Evolutionary conservation across 257 asterid genomes (phyloP), one percentile per base, ranked within the genome.

Genomic region (Thymus mandschuricus): DNA sequence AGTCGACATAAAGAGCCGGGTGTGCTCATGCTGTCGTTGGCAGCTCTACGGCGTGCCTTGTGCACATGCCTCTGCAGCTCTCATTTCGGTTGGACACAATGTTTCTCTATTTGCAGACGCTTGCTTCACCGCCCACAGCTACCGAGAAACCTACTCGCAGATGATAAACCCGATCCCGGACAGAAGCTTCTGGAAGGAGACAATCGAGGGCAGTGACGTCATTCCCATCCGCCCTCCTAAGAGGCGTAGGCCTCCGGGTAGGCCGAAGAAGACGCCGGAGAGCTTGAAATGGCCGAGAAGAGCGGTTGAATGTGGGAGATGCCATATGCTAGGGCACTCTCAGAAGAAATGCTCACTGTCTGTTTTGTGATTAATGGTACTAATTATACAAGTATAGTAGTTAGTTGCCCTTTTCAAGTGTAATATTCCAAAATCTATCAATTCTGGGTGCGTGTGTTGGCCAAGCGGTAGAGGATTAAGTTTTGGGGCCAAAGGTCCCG

Each of bases 61-160:
- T 75, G 99, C 99, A 5, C 99, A 94, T 66, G 97, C 92, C 30
- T 95, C 97, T 13, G 97, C 99, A 10, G 97, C 99, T 5, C 96
- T 94, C 10, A 83, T 94, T 40, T 94, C 99, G 0, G 91, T 97
- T 71, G 97, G 99, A 46, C 99, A 91, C 75, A 81, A 89, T 59
- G 77, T 82, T 27, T 97, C 88, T 74, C 49, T 89, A 66, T 94
- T 94, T 68, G 89, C 92, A 0, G 97, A 94, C 79, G 96, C 82
- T 64, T 94, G 99, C 77, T 94, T 94, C 74, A 94, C 97, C 0
- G 92, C 86, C 9, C 88, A 86, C 48, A 91, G 92, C 70, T 94
- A 85, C 52, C 84, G 96, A 0, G 97, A 94, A 74, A 91, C 95
- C 21, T 91, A 94, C 78, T 94, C 96, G 6, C 99, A 89, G 85